These are phyloP conservation scores for Fusarium paranaense DNA, from an alignment of 2,329 filamentous ascomycete genomes.

Conservation along the genomic window DNA sequence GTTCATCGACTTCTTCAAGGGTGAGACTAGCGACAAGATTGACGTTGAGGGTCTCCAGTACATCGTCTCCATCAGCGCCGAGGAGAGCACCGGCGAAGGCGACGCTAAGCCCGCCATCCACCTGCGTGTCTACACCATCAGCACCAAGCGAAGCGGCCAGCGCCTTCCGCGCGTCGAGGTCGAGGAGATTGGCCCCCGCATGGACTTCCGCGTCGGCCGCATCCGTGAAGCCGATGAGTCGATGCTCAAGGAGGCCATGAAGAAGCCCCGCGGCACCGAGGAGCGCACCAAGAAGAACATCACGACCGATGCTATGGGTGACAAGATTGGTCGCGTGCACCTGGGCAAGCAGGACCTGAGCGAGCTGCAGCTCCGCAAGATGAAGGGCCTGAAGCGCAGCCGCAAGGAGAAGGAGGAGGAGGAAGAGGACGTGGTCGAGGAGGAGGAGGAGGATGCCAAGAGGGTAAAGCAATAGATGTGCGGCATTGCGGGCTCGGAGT, in stretches of 20 bases:
- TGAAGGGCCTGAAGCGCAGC: slow-evolving; percentile 96
- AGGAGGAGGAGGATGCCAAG: slow-evolving; percentile 55
- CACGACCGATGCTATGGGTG: slow-evolving; percentile 88
- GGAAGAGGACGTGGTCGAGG: slow-evolving; percentile 54
- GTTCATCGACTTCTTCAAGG: slow-evolving; percentile 91
- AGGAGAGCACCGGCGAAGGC: slow-evolving; percentile 64
- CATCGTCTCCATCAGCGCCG: slow-evolving; percentile 83
- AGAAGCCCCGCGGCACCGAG: slow-evolving; percentile 80
- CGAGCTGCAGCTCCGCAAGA: slow-evolving; percentile 94
- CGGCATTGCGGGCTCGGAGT: slow-evolving; percentile 43
- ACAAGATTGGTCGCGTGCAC: slow-evolving; percentile 96
- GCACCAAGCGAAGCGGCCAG: slow-evolving; percentile 87
- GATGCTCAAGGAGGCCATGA: slow-evolving; percentile 90
- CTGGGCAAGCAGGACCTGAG: slow-evolving; percentile 89
- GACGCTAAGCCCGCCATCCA: slow-evolving; percentile 68
- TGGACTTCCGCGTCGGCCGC: slow-evolving; percentile 90
- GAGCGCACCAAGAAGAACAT: slow-evolving; percentile 97
- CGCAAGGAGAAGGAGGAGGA: slow-evolving; percentile 66
- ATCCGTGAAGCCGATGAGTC: slow-evolving; percentile 81
- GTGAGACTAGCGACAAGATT: slow-evolving; percentile 78
- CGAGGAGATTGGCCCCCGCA: slow-evolving; percentile 93
- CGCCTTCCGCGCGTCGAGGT: slow-evolving; percentile 91
- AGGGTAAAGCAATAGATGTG: slow-evolving; percentile 49
- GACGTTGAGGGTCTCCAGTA: slow-evolving; percentile 97
- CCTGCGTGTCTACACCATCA: slow-evolving; percentile 86